phyloP scores from a whole-genome alignment of 495 filamentous ascomycete genomes.

The Penicillium manginii region DNA sequence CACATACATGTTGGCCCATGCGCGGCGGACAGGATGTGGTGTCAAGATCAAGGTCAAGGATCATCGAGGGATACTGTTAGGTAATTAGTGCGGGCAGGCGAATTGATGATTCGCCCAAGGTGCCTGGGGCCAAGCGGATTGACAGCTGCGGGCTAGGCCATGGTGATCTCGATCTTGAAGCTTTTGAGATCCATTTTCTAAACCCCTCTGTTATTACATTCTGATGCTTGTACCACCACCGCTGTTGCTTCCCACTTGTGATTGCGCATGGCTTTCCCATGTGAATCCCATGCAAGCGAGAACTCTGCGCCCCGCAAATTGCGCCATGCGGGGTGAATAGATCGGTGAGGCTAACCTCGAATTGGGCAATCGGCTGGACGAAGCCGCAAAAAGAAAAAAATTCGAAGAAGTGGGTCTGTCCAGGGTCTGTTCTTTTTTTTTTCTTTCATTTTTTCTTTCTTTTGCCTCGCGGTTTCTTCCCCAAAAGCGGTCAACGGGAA shows the following conservation, averaged over 20 bases:
- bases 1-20: constrained; percentile 1
- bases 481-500: constrained; percentile 34
- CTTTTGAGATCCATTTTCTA: background rate
- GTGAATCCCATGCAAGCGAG: constrained; percentile 9
- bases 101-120: constrained; percentile 34
- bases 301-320: constrained; percentile 27
- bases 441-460: constrained; percentile 7
- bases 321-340: constrained; percentile 24
- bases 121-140: constrained; percentile 22
- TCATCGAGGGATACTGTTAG: constrained; percentile 30
- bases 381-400: constrained; percentile 21
- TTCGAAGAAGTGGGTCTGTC: constrained; percentile 21
- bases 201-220: background rate
- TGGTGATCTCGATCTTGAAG: constrained; percentile 12
- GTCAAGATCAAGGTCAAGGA: constrained; percentile 4
- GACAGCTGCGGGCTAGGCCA: constrained; percentile 30
- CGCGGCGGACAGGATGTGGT: constrained; percentile 5
- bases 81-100: constrained; percentile 38
- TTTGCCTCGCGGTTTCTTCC: constrained; percentile 22
- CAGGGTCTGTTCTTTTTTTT: constrained; percentile 24
- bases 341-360: constrained; percentile 10
- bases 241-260: background rate
- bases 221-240: constrained; percentile 2
- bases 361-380: constrained; percentile 14
- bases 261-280: constrained; percentile 1